Evolutionary conservation across 2,329 filamentous ascomycete genomes (phyloP), one percentile per base, ranked within the genome.

Genomic region (Microsporum audouinii): DNA sequence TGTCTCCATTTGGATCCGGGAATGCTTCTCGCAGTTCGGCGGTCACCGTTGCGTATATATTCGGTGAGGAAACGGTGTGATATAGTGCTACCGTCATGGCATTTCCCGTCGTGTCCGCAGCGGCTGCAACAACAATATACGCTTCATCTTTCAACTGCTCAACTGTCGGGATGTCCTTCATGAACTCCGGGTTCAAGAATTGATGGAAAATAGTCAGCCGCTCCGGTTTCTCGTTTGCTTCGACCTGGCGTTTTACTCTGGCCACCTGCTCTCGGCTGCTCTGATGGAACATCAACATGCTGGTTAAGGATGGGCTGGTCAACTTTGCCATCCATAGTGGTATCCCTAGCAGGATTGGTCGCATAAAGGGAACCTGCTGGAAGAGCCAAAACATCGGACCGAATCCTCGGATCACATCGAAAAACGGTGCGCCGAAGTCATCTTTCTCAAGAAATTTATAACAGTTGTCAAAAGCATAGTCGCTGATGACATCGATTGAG

Each of bases 91-190:
- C 60, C 4, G 49, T 63, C 27, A 73, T 61, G 2, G 70, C 60
- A 57, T 65, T 67, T 7, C 63, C 66, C 3, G 67, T 68, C 2
- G 70, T 71, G n/a, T 67, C 66, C 10, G 69, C 58, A 10, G 68
- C 71, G 27, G 69, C 71, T 4, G 61, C 68, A 23, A 70, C 59
- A 5, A 72, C 57, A 5, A 65, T 62, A 10, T 62, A 61, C 5
- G 68, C 68, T 65, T 71, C 70, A 12, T 71, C 65, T 58, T 66
- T 69, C 14, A 71, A 63, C 47, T 71, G 58, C 3, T 66, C 61
- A 10, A 67, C 62, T 3, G 61, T 65, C 4, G 66, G 65, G 12
- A 66, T 61, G 43, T 67, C 62, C 2, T 67, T 63, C 0, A 62
- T 64, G 34, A 57, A 57, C 27, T 57, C 55, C 10, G 55, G 55